Conservation (phyloP, 176 grass and related monocot species). For the Elaeis guineensis region DNA sequence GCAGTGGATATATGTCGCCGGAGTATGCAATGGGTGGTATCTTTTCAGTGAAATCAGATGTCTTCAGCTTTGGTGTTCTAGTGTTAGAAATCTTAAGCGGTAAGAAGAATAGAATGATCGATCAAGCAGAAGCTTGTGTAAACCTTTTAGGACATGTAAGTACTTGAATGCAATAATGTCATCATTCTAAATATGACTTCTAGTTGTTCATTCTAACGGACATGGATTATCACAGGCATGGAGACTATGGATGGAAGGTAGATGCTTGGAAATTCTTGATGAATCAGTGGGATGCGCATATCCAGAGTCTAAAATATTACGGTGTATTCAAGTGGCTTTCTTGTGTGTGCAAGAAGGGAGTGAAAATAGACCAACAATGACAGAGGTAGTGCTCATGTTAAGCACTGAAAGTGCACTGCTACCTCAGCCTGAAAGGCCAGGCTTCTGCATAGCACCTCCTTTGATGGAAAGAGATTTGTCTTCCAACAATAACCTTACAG, state of each 20-base stretch:
- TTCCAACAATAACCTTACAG: too few species aligned
- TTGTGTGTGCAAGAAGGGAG: constrained; percentile 1
- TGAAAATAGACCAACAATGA: not conserved
- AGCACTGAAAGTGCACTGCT: not conserved
- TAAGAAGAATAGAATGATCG: not conserved
- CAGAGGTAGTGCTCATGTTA: not conserved
- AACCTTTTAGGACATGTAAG: constrained; percentile 2
- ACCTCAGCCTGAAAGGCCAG: not conserved
- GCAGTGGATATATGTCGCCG: constrained; percentile 3
- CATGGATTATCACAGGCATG: not conserved
- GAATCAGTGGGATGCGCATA: not conserved
- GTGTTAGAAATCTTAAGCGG: not conserved
- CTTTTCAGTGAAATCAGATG: constrained; percentile 7
- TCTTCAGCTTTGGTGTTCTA: constrained; percentile 5
- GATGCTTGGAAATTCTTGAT: not conserved
- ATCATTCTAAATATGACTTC: not conserved
- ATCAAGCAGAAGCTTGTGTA: not conserved
- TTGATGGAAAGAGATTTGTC: too few species aligned
- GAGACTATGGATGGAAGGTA: not conserved
- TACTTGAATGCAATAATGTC: too few species aligned
- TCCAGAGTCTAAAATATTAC: not conserved
- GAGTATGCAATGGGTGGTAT: constrained; percentile 4
- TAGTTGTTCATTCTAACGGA: not conserved
- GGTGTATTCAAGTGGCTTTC: not conserved
- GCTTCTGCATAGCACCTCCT: not conserved